Base-by-base conservation (phyloP, 768 basidiomycete species). In the Boletus rubroflammeus region DNA sequence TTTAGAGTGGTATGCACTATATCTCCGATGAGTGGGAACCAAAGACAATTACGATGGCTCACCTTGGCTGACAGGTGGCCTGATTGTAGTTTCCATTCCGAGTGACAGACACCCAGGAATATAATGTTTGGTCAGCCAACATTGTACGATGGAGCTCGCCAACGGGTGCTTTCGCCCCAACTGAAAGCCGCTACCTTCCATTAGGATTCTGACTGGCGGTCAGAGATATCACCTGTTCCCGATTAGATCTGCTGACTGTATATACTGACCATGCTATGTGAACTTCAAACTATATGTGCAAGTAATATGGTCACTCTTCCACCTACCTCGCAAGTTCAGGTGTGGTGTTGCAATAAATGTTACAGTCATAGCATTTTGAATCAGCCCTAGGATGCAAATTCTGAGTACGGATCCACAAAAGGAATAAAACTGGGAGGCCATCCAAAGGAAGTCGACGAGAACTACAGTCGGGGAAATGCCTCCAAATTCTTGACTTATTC, bases 1-100 rank as follows among this genome's bases (percentile, higher is more conserved):
- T 48, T 39, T 13, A 23, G 45, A 29, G 28, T 45, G 35, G 23
- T 25, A 29, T n/a, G 36, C n/a, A 35, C 55, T 54, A 25, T 43
- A 44, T 36, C 39, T 51, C 53, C 52, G 36, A 51, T 55, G 41
- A 66, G 59, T 40, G 51, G 46, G 39, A 56, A 50, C 26, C 25
- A 47, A 43, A 17, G 34, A 63, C 64, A 66, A 61, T 66, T 50
- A 11, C 14, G 31, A 58, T 47, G 15, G 15, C 63, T 55, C 17
- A 61, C 63, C 52, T 63, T 61, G 67, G 52, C 38, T 15, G 50
- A 56, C 45, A 47, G 55, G 42, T 53, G 60, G 38, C 25, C 14
- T 53, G 40, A 50, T 58, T 57, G 53, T 52, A 10, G 31, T 49
- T 54, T 47, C 57, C 54, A 54, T 57, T 51, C 50, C 13, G 44